Evolutionary conservation across 257 asterid genomes (phyloP), one percentile per base, ranked within the genome.

Genomic region (Paulownia fortunei): DNA sequence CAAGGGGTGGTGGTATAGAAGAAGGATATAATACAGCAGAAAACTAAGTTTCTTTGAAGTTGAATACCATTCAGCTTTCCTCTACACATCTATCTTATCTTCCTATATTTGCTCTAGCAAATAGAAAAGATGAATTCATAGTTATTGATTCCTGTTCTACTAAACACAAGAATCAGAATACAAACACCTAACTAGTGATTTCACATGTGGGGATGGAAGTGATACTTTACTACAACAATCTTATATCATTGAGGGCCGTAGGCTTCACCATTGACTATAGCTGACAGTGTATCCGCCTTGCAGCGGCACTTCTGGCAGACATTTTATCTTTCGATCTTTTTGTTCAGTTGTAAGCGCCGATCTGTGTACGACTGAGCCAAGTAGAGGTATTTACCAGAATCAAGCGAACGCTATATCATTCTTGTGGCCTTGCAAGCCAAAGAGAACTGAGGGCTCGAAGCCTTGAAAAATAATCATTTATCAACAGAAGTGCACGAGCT

Each of bases 391-490:
- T 13, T 26, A 19, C 36, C 63, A 56, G 6, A 10, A 36, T 54
- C 51, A 5, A n/a, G 1, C 2, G 37, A n/a, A n/a, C n/a, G n/a
- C n/a, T n/a, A n/a, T n/a, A 21, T 71, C 82, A 62, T 41, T 76
- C 84, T n/a, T 47, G 81, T 2, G 84, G 81, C 74, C 79, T 72
- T 12, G 82, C 78, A 19, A 76, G 84, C 84, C 81, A 81, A 8
- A 81, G 70, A 26, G 84, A 75, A 72, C 81, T 76, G 44, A 81
- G 81, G 19, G 84, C 82, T 19, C 79, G 74, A 19, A 81, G 84
- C 64, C 81, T 67, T 5, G 82, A 70, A 39, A 71, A 81, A 55
- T 81, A 81, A 11, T 76, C 84, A 37, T 77, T 70, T n/a, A 76
- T 70, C 39, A 77, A 59, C 24, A 81, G 75, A 72, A 81, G 79